phyloP scores from a whole-genome alignment of 148 eudicot species.

The Persicaria tinctoria region DNA sequence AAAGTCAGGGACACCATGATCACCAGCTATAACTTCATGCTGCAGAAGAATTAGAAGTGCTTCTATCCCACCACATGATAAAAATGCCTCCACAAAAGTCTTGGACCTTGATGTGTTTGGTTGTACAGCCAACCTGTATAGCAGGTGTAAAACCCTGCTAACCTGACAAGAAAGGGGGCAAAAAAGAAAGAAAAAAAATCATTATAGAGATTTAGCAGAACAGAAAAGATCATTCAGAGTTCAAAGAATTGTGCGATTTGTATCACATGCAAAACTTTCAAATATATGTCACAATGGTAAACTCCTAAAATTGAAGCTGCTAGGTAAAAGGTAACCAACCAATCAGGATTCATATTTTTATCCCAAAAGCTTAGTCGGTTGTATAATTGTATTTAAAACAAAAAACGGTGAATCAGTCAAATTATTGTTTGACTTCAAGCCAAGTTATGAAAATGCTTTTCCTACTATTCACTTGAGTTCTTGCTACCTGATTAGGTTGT shows the following conservation, averaged over 20 bases:
- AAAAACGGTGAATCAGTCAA: too few species aligned
- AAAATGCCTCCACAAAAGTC: constrained; percentile 83
- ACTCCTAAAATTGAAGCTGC: too few species aligned
- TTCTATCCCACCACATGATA: constrained; percentile 93
- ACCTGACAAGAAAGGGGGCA: constrained; percentile 35
- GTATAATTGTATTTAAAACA: too few species aligned
- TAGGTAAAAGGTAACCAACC: too few species aligned
- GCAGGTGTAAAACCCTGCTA: constrained; percentile 83
- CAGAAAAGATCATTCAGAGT: neutral
- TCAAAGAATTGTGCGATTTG: too few species aligned
- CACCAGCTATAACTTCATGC: constrained; percentile 81
- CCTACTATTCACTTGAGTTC: neutral
- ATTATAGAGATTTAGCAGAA: neutral
- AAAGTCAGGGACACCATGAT: constrained; percentile 36
- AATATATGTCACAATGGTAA: too few species aligned
- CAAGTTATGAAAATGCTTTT: too few species aligned
- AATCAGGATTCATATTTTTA: too few species aligned
- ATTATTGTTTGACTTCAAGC: too few species aligned
- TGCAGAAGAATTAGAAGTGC: constrained; percentile 94
- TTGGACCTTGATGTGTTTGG: constrained; percentile 88
- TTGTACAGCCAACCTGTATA: constrained; percentile 90
- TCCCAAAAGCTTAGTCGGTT: too few species aligned
- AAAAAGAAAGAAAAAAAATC: constrained; percentile 18
- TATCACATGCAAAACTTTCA: too few species aligned
- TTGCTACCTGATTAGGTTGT: constrained; percentile 88